phyloP scores from a whole-genome alignment of 441 rosid genomes.

The Gossypium davidsonii region DNA sequence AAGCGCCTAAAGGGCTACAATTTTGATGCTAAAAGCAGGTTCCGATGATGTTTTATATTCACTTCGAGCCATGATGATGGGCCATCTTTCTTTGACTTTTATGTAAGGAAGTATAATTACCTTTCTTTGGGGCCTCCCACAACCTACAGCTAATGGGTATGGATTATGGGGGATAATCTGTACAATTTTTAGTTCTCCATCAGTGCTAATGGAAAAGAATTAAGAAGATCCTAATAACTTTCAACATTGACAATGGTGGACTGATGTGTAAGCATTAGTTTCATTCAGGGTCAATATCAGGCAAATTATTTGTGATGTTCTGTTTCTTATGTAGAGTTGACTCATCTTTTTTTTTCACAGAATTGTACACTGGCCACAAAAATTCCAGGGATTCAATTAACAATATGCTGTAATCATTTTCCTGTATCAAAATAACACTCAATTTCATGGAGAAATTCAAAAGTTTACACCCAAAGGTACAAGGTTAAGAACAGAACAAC shows the following conservation, averaged over 20 bases:
- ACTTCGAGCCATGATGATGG: neutral
- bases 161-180: neutral
- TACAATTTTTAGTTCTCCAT: neutral
- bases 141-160: neutral
- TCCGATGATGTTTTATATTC: neutral
- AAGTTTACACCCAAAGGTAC: neutral
- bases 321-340: neutral
- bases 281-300: neutral
- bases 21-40: neutral
- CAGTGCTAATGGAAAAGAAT: neutral
- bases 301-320: neutral
- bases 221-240: neutral
- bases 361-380: neutral
- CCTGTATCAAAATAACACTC: neutral
- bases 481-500: constrained; percentile 55
- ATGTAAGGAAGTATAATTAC: neutral
- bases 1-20: neutral
- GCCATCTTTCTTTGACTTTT: neutral
- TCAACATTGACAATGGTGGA: neutral
- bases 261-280: neutral
- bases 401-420: neutral
- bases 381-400: neutral
- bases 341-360: neutral
- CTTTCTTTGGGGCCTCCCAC: neutral
- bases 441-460: neutral